phyloP scores from a whole-genome alignment of 2,329 filamentous ascomycete species.

The Phyllosticta paracitricarpa region DNA sequence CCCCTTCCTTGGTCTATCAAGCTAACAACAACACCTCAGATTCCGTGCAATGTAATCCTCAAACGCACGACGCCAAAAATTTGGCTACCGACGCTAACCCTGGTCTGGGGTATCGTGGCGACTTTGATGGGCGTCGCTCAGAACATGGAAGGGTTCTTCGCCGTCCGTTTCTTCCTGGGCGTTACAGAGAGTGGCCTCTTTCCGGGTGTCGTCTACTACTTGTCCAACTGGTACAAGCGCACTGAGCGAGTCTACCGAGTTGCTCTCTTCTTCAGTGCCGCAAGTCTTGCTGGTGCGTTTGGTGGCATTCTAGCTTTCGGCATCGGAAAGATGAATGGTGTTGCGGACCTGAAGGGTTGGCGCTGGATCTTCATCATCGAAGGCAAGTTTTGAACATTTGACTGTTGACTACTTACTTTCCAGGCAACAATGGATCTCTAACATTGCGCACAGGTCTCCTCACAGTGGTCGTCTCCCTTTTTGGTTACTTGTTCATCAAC shows the following conservation, averaged over 20 bases:
- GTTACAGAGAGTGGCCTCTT: slow-evolving; percentile 28
- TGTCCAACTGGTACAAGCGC: slow-evolving; percentile 54
- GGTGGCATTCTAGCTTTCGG: slow-evolving; percentile 48
- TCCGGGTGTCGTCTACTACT: slow-evolving; percentile 41
- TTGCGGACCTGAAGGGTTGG: slow-evolving; percentile 35
- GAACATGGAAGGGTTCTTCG: slow-evolving; percentile 37
- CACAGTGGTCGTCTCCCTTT: slow-evolving; percentile 24
- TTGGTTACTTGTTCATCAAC: slow-evolving; percentile 49
- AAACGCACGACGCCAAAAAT: slow-evolving; percentile 48
- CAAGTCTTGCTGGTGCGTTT: slow-evolving; percentile 50
- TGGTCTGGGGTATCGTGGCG: slow-evolving; percentile 39
- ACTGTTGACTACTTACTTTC: too few species aligned
- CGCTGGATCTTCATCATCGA: slow-evolving; percentile 33
- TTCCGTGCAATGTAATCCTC: slow-evolving; percentile 53
- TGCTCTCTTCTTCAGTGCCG: slow-evolving; percentile 50
- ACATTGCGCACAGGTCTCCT: slow-evolving; percentile 25
- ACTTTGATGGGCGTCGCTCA: slow-evolving; percentile 42
- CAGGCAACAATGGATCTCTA: slow-evolving; percentile 1
- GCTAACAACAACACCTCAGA: slow-evolving; percentile 18
- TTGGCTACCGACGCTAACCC: slow-evolving; percentile 39
- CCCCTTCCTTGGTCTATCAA: not conserved
- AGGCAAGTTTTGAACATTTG: slow-evolving; percentile 2
- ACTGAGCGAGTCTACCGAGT: slow-evolving; percentile 50
- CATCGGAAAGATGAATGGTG: slow-evolving; percentile 52
- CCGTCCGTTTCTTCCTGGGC: slow-evolving; percentile 36